Evolutionary conservation across 2,329 filamentous ascomycete species (phyloP).

Genomic region (Colletotrichum sp.): DNA sequence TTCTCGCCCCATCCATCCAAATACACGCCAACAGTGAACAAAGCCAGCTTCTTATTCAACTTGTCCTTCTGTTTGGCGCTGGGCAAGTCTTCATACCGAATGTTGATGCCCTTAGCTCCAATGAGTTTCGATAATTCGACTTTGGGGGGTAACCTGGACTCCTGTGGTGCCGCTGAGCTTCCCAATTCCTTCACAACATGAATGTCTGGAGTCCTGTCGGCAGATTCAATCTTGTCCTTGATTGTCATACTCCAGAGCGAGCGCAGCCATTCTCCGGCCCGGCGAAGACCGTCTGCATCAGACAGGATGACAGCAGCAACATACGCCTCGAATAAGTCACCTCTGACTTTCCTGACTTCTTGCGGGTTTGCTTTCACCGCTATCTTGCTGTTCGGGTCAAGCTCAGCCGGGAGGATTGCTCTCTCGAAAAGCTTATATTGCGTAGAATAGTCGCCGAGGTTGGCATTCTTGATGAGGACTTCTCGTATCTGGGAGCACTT

Average conservation of each 20-base stretch:
- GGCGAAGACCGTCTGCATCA: constrained; percentile 65
- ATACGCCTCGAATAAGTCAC: constrained; percentile 91
- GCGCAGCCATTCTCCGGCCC: constrained; percentile 74
- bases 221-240: constrained; percentile 51
- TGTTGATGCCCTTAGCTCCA: constrained; percentile 59
- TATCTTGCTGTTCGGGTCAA: constrained; percentile 29
- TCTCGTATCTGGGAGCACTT: constrained; percentile 80
- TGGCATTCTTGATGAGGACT: constrained; percentile 79
- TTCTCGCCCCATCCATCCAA: constrained; percentile 73
- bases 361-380: constrained; percentile 41
- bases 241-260: constrained; percentile 75
- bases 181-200: constrained; percentile 23
- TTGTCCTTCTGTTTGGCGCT: constrained; percentile 50
- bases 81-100: constrained; percentile 66
- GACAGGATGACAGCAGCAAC: constrained; percentile 79
- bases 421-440: constrained; percentile 74
- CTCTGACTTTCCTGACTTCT: constrained; percentile 73
- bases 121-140: constrained; percentile 57
- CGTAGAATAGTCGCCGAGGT: constrained; percentile 71
- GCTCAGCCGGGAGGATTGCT: constrained; percentile 60
- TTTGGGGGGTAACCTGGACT: constrained; percentile 41
- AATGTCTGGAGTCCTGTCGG: constrained; percentile 5
- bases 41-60: constrained; percentile 57
- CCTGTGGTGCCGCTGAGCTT: neutral
- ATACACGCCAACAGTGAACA: constrained; percentile 69